Evolutionary conservation across 1,139 yeast genomes (phyloP).

Genomic region (Zygoascus sp.): DNA sequence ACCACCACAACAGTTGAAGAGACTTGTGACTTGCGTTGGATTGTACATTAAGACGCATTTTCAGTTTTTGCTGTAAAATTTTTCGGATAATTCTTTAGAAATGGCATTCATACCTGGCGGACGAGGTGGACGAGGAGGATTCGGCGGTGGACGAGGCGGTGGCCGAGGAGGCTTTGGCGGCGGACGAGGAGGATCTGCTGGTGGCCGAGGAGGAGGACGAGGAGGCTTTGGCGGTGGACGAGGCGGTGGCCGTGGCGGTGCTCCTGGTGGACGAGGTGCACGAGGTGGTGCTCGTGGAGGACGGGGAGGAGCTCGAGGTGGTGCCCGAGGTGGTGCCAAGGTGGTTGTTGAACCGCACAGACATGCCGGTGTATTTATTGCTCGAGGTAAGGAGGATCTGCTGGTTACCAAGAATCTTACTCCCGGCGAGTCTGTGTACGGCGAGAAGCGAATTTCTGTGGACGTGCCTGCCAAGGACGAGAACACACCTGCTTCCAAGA

Average conservation of each 20-base stretch:
- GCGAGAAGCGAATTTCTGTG: constrained; percentile 91
- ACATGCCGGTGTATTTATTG: constrained; percentile 93
- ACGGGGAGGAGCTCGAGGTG: constrained; percentile 61
- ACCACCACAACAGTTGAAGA: not conserved
- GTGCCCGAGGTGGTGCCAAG: constrained; percentile 84
- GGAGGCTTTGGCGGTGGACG: constrained; percentile 35
- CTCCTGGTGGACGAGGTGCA: constrained; percentile 37
- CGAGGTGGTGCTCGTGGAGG: constrained; percentile 45
- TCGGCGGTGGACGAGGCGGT: constrained; percentile 34
- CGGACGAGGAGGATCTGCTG: constrained; percentile 30
- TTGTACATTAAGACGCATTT: constrained; percentile 1
- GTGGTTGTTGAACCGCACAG: constrained; percentile 98
- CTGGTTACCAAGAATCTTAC: constrained; percentile 94
- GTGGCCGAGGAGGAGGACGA: constrained; percentile 31
- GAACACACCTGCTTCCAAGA: constrained; percentile 76
- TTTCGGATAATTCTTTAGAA: constrained; percentile 16
- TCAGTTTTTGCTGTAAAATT: not conserved
- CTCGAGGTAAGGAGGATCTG: constrained; percentile 99
- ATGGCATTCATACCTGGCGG: constrained; percentile 48
- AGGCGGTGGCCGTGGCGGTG: constrained; percentile 33
- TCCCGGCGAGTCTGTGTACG: constrained; percentile 93
- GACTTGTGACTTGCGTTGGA: not conserved
- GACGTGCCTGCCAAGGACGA: constrained; percentile 90
- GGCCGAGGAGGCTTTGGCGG: constrained; percentile 36
- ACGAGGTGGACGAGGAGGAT: constrained; percentile 25